Evolutionary conservation across 2,329 filamentous ascomycete genomes (phyloP).

Genomic region (Geosmithia morbida): DNA sequence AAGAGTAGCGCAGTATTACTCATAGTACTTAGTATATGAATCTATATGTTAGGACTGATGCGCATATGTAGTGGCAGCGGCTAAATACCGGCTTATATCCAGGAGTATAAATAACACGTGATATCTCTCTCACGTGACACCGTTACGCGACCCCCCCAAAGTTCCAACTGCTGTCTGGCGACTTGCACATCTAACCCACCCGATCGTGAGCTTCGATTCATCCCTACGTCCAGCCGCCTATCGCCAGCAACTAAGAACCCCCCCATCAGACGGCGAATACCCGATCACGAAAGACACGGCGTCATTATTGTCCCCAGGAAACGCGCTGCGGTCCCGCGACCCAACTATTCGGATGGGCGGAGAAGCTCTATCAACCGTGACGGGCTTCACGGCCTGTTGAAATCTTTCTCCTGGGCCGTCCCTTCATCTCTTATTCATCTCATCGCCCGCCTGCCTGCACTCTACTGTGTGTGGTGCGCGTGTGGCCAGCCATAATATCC

Average conservation of each 20-base stretch:
- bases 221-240: neutral
- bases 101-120: neutral
- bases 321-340: neutral
- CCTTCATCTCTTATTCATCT: neutral
- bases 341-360: constrained; percentile 27
- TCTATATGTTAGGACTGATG: neutral
- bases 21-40: neutral
- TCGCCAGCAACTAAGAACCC: neutral
- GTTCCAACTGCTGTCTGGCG: neutral
- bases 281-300: neutral
- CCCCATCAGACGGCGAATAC: neutral
- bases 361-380: constrained; percentile 22
- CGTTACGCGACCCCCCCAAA: neutral
- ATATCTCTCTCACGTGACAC: neutral
- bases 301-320: neutral
- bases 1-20: neutral
- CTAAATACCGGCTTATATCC: neutral
- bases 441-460: neutral
- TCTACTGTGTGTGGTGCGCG: constrained; percentile 1
- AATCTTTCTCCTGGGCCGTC: constrained; percentile 4
- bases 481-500: neutral
- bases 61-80: neutral
- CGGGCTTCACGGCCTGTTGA: constrained; percentile 35
- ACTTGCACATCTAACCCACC: neutral
- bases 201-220: neutral